A percentile compares a stretch with the other conserved stretches of the same genome.
phyloP scores from a whole-genome alignment of 2,329 filamentous ascomycete genomes.

The Kalmusia sp. region DNA sequence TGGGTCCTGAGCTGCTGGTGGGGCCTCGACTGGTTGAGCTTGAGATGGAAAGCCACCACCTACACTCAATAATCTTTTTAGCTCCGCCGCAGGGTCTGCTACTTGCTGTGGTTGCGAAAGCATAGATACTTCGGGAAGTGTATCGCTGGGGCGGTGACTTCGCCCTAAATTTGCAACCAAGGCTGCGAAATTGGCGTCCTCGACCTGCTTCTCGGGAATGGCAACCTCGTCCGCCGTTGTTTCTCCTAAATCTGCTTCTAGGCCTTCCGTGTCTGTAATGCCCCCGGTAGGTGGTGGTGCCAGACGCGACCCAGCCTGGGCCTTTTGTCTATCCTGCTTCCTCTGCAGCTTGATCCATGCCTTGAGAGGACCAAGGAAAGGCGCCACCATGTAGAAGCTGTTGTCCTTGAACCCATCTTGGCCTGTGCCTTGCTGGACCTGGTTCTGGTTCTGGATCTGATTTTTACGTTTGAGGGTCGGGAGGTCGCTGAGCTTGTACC shows the following conservation, averaged over 20 bases:
- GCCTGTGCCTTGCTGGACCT: slow-evolving; percentile 63
- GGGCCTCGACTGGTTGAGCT: slow-evolving; percentile 43
- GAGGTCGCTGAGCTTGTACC: slow-evolving; percentile 90
- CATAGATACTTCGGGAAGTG: slow-evolving; percentile 39
- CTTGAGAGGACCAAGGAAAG: slow-evolving; percentile 84
- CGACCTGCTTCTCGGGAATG: slow-evolving; percentile 13
- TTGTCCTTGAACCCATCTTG: slow-evolving; percentile 70
- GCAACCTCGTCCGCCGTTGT: slow-evolving; percentile 32
- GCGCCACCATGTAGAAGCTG: slow-evolving; percentile 98
- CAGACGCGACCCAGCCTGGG: slow-evolving; percentile 28
- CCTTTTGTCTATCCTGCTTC: slow-evolving; percentile 68
- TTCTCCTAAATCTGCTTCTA: slow-evolving; percentile 35
- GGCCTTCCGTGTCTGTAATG: slow-evolving; percentile 40
- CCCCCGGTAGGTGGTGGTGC: slow-evolving; percentile 23
- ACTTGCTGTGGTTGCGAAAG: slow-evolving; percentile 26
- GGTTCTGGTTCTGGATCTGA: slow-evolving; percentile 64
- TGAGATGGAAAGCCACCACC: slow-evolving; percentile 45
- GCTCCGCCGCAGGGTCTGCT: slow-evolving; percentile 57
- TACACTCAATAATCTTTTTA: slow-evolving; percentile 59
- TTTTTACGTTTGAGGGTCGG: slow-evolving; percentile 77
- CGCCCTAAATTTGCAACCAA: slow-evolving; percentile 40
- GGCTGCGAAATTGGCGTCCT: slow-evolving; percentile 35
- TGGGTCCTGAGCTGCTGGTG: slow-evolving; percentile 34
- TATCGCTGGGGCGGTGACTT: slow-evolving; percentile 33
- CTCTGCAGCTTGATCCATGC: slow-evolving; percentile 90